Evolutionary conservation across 768 basidiomycete species (phyloP).

Genomic region (Tylopilus vinaceipallidus): DNA sequence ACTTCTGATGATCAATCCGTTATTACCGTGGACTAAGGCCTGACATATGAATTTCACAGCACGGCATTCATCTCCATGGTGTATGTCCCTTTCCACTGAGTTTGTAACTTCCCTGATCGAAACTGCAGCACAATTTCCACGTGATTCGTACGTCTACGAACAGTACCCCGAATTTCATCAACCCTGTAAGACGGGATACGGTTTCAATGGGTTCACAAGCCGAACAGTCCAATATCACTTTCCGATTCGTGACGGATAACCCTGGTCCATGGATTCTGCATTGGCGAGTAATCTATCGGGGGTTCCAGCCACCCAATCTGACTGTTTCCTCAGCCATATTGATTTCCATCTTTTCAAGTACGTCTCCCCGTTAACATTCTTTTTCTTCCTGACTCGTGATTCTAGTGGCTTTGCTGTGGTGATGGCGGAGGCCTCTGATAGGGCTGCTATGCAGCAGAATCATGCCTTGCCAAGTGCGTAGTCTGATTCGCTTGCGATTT

Average conservation of each 20-base stretch:
- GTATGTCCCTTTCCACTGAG: conserved; percentile 22
- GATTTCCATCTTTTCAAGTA: conserved; percentile 31
- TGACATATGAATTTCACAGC: conserved; percentile 16
- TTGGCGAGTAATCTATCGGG: conserved; percentile 23
- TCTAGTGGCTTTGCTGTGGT: conserved; percentile 32
- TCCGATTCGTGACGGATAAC: conserved; percentile 66
- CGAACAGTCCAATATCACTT: conserved; percentile 43
- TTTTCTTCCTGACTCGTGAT: not conserved
- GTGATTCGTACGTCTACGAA: conserved; percentile 37
- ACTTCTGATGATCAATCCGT: not conserved
- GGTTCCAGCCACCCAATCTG: not conserved
- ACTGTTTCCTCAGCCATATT: conserved; percentile 25
- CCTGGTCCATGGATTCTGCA: conserved; percentile 60
- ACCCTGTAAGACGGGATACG: conserved; percentile 38
- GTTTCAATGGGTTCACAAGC: conserved; percentile 32
- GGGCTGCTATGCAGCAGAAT: conserved; percentile 18
- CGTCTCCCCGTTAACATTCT: not conserved
- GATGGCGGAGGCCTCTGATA: conserved; percentile 27
- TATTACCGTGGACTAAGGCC: not conserved
- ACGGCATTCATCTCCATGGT: conserved; percentile 43
- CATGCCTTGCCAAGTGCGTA: conserved; percentile 19
- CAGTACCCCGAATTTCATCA: conserved; percentile 33
- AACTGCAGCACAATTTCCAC: conserved; percentile 36
- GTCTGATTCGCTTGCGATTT: not conserved
- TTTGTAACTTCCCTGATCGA: not conserved